Percentiles rank a stretch among this genome's conserved stretches.
Conservation (phyloP, 2,329 filamentous ascomycete genomes). For the Alternaria triticina region DNA sequence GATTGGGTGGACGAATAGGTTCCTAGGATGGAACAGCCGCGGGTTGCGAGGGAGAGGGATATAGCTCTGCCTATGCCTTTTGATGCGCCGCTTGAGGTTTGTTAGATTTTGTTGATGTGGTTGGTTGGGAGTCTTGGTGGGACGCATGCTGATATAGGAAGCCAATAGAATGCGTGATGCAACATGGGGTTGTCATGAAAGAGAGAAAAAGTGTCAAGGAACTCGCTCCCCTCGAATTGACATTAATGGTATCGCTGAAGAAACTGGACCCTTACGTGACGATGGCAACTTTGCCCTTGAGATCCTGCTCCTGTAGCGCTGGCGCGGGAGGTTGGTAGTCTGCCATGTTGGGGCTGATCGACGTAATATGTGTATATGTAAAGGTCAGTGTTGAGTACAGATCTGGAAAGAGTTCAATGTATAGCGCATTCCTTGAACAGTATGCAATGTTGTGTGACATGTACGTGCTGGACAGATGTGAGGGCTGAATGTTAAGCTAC, state of each 20-base stretch:
- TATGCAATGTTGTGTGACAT: not conserved
- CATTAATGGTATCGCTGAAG: not conserved
- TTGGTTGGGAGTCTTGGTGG: not conserved
- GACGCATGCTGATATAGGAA: not conserved
- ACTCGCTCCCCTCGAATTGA: accelerated
- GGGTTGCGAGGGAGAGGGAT: constrained; percentile 35
- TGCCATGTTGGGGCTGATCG: constrained; percentile 16
- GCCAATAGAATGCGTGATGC: too few relatives aligned
- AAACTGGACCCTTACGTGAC: constrained; percentile 31
- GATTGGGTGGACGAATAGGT: constrained; percentile 35
- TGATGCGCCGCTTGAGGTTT: constrained; percentile 27
- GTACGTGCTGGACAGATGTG: not conserved
- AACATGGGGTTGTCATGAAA: too few relatives aligned
- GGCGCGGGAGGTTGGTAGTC: constrained; percentile 28
- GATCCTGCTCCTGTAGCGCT: constrained; percentile 34
- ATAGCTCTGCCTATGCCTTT: constrained; percentile 41
- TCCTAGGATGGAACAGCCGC: constrained; percentile 38
- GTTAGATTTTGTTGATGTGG: not conserved
- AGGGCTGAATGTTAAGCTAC: not conserved
- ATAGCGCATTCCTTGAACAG: not conserved
- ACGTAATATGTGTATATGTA: not conserved
- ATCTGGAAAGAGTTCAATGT: too few relatives aligned
- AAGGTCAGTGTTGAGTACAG: not conserved
- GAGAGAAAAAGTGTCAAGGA: not conserved
- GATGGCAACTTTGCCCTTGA: constrained; percentile 38